These are phyloP conservation scores for Nelumbo lutea DNA, from an alignment of 164 flowering plant genomes.

Conservation along the genomic window DNA sequence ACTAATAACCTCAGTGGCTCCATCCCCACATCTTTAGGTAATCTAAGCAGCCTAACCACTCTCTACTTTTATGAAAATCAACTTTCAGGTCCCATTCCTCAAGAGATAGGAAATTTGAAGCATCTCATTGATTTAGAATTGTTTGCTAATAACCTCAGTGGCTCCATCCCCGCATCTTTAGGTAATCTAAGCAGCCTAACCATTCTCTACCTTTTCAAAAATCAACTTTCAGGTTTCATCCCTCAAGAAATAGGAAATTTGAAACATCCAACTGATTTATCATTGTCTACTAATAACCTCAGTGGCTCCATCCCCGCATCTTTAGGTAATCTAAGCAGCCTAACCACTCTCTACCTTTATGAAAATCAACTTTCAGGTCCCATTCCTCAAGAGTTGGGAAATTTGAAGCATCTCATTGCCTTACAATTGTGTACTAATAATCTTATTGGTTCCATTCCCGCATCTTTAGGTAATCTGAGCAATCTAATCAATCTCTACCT, in stretches of 20 bases:
- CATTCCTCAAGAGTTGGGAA: background rate
- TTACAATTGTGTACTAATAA: background rate
- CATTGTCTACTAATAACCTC: background rate
- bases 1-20: background rate
- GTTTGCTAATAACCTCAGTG: background rate
- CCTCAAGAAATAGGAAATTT: constrained; percentile 15
- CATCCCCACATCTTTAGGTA: background rate
- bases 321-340: background rate
- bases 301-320: background rate
- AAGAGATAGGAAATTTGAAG: background rate
- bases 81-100: background rate
- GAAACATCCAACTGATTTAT: background rate
- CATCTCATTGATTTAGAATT: background rate
- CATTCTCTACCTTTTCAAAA: background rate
- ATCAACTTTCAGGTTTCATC: constrained; percentile 9
- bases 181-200: background rate
- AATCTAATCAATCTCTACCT: background rate
- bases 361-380: background rate
- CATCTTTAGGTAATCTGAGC: background rate
- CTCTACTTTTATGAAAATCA: background rate
- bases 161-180: background rate
- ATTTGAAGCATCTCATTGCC: background rate
- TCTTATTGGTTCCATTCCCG: background rate
- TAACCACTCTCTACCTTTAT: background rate
- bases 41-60: background rate